These are phyloP conservation scores for Acanthamoeba quina DNA, from an alignment of 208 protist species.

Conservation along the genomic window DNA sequence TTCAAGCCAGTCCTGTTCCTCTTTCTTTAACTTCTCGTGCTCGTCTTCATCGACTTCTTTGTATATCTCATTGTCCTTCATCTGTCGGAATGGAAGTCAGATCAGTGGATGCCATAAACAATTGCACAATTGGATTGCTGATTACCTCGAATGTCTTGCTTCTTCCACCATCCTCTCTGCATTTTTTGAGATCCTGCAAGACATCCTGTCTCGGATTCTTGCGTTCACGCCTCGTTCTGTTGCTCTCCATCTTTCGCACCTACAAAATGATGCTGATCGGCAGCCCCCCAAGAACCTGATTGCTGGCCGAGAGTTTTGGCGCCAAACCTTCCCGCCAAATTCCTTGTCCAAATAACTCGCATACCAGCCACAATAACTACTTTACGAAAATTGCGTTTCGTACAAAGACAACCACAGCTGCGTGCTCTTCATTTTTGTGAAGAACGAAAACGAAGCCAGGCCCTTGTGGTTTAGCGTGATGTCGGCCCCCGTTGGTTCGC, in stretches of 20 bases:
- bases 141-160: conserved; percentile 58
- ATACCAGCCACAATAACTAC: too few relatives aligned
- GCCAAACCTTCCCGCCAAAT: background rate
- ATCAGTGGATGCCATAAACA: background rate
- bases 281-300: background rate
- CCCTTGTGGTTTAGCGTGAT: background rate
- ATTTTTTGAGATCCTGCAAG: conserved; percentile 60
- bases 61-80: conserved; percentile 5
- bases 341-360: too few relatives aligned
- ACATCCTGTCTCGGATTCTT: conserved; percentile 64
- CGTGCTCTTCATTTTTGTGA: background rate
- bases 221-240: background rate
- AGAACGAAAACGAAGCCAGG: background rate
- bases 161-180: conserved; percentile 5
- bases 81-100: background rate
- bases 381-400: too few relatives aligned
- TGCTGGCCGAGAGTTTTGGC: background rate
- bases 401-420: too few relatives aligned
- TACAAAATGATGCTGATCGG: background rate
- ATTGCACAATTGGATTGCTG: background rate
- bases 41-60: conserved; percentile 53
- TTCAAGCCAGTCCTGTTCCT: conserved; percentile 47
- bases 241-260: background rate
- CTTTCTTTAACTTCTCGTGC: conserved; percentile 36
- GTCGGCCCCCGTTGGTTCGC: background rate